These are phyloP conservation scores for Russula emetica DNA, from an alignment of 768 basidiomycete genomes.

Conservation along the genomic window DNA sequence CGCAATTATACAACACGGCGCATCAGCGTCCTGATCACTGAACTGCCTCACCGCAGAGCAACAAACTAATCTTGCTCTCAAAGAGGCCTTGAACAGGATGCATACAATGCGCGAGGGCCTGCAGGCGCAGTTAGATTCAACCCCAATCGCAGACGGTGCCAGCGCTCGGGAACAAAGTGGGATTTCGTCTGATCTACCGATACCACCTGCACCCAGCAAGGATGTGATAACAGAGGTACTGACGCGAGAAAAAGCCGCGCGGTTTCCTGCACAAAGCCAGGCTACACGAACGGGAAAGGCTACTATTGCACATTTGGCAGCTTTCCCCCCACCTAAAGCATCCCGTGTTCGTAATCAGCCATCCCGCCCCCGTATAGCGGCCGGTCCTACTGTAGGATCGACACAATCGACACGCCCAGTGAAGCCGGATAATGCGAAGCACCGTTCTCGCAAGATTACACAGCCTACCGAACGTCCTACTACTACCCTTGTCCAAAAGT, in stretches of 20 bases:
- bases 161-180: constrained; percentile 18
- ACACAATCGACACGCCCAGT: constrained; percentile 6
- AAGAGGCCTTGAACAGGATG: constrained; percentile 26
- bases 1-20: constrained; percentile 13
- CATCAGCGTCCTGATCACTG: constrained; percentile 22
- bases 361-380: constrained; percentile 9
- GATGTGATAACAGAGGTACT: constrained; percentile 19
- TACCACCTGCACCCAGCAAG: constrained; percentile 22
- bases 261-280: constrained; percentile 18
- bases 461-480: not conserved
- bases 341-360: constrained; percentile 11
- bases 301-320: constrained; percentile 1
- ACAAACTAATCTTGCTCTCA: constrained; percentile 6
- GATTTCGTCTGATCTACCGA: constrained; percentile 4
- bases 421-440: constrained; percentile 8
- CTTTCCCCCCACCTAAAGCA: constrained; percentile 20
- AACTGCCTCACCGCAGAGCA: constrained; percentile 26
- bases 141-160: constrained; percentile 8
- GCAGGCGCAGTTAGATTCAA: constrained; percentile 17
- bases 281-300: constrained; percentile 8
- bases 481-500: not conserved
- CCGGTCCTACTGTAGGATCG: not conserved
- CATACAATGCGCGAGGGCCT: constrained; percentile 25
- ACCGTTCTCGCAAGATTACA: not conserved
- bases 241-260: constrained; percentile 12